Percentiles rank a stretch among this genome's conserved stretches.
phyloP scores from a whole-genome alignment of 1,284 basidiomycete species.

The Pseudozyma tsukubaensis region DNA sequence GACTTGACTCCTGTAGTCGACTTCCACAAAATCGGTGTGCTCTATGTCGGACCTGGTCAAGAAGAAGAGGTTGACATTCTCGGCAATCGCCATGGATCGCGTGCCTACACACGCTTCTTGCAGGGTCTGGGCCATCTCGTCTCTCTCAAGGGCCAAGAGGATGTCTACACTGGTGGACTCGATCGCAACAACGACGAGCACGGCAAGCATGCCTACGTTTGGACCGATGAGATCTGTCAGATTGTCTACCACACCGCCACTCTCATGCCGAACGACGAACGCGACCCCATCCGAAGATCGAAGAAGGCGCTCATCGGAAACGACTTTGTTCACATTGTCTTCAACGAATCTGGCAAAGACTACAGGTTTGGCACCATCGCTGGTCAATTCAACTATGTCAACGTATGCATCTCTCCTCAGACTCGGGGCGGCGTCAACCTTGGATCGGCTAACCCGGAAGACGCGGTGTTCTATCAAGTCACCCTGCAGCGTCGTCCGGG shows the following conservation, averaged over 20 bases:
- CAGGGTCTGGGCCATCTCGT: conserved; percentile 89
- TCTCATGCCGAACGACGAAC: conserved; percentile 81
- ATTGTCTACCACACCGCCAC: conserved; percentile 95
- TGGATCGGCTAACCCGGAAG: conserved; percentile 61
- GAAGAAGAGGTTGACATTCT: conserved; percentile 86
- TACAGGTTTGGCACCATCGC: conserved; percentile 91
- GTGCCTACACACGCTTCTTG: conserved; percentile 91
- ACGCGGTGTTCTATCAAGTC: conserved; percentile 65
- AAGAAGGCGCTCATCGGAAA: conserved; percentile 69
- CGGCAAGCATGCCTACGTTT: conserved; percentile 78
- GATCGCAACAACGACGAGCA: conserved; percentile 86
- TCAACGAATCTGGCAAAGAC: conserved; percentile 77
- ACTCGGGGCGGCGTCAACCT: conserved; percentile 58
- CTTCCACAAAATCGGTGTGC: conserved; percentile 93
- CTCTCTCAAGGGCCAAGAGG: conserved; percentile 80
- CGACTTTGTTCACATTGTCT: conserved; percentile 77
- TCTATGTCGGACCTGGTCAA: conserved; percentile 95
- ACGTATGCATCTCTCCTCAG: conserved; percentile 81
- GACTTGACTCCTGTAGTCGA: conserved; percentile 95
- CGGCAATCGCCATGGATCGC: conserved; percentile 89
- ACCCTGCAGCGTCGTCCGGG: conserved; percentile 62
- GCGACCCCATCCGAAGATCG: conserved; percentile 52
- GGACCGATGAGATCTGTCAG: conserved; percentile 98
- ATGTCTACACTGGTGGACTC: conserved; percentile 93
- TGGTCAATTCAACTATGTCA: conserved; percentile 96